phyloP scores from a whole-genome alignment of 2,329 filamentous ascomycete species.

The Venturia pyrina region DNA sequence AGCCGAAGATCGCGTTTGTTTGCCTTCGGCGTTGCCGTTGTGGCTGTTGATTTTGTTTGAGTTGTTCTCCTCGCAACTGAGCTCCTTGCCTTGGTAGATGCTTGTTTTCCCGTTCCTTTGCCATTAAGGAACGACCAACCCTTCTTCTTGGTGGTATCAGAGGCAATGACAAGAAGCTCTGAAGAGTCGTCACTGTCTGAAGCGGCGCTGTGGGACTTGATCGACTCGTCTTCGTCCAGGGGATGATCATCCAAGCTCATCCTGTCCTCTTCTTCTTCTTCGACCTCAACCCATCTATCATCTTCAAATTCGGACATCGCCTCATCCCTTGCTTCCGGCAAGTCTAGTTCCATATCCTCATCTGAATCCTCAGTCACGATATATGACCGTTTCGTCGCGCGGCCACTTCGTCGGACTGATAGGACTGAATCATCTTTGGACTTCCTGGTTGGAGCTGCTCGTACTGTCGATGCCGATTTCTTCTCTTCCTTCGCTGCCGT shows the following conservation, averaged over 20 bases:
- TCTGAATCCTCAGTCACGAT: slow-evolving; percentile 22
- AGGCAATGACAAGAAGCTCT: no score
- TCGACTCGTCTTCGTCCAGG: neutral
- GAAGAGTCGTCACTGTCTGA: no score
- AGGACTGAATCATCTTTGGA: neutral
- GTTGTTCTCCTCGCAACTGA: no score
- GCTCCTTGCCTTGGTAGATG: no score
- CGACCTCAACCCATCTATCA: slow-evolving; percentile 18
- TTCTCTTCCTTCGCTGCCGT: neutral
- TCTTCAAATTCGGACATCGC: slow-evolving; percentile 22
- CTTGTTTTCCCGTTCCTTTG: no score
- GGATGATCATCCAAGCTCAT: neutral
- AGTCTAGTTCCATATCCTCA: slow-evolving; percentile 18
- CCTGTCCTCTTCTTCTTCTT: neutral
- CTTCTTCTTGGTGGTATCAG: no score
- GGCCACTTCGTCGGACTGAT: neutral
- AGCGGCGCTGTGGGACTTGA: neutral
- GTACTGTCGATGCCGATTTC: neutral
- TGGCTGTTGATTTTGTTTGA: no score
- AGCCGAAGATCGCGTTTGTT: slow-evolving; percentile 19
- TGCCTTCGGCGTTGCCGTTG: neutral
- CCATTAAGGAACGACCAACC: no score
- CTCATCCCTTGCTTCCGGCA: slow-evolving; percentile 17
- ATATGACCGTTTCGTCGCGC: slow-evolving; percentile 12
- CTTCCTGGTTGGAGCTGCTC: neutral